Conservation (phyloP, 768 basidiomycete genomes). For the Suillus ampliporus region DNA sequence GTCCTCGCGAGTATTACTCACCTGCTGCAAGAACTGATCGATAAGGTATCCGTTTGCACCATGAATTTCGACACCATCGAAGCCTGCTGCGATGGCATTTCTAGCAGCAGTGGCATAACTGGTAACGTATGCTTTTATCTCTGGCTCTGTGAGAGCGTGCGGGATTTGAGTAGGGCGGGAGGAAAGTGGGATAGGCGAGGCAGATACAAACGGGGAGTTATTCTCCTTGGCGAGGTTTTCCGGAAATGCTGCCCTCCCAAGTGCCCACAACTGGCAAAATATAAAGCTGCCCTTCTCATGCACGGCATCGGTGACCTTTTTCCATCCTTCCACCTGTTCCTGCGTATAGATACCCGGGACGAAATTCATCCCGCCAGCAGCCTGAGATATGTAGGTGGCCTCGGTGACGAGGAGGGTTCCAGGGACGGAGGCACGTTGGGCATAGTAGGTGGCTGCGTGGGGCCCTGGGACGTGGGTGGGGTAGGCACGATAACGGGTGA, state of each 20-base stretch:
- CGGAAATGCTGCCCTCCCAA: slow-evolving; percentile 44
- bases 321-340: slow-evolving; percentile 63
- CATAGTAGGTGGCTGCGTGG: slow-evolving; percentile 42
- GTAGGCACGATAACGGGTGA: slow-evolving; percentile 40
- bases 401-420: slow-evolving; percentile 54
- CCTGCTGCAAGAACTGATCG: slow-evolving; percentile 49
- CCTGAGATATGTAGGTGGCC: slow-evolving; percentile 44
- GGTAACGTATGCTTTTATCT: slow-evolving; percentile 51
- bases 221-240: slow-evolving; percentile 23
- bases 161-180: slow-evolving; percentile 30
- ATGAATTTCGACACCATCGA: slow-evolving; percentile 59
- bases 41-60: slow-evolving; percentile 39
- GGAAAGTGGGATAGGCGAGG: slow-evolving; percentile 28
- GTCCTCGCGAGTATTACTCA: slow-evolving; percentile 50
- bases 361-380: slow-evolving; percentile 37
- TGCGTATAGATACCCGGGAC: slow-evolving; percentile 56
- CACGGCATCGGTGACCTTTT: slow-evolving; percentile 48
- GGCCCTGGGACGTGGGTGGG: slow-evolving; percentile 34
- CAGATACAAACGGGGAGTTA: slow-evolving; percentile 27
- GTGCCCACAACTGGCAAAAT: slow-evolving; percentile 54
- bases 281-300: slow-evolving; percentile 50
- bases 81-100: slow-evolving; percentile 63
- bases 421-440: slow-evolving; percentile 40
- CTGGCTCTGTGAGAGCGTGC: slow-evolving; percentile 44
- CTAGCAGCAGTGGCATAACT: slow-evolving; percentile 53